phyloP scores from a whole-genome alignment of 148 eudicot genomes.

The Camellia lanceoleosa region DNA sequence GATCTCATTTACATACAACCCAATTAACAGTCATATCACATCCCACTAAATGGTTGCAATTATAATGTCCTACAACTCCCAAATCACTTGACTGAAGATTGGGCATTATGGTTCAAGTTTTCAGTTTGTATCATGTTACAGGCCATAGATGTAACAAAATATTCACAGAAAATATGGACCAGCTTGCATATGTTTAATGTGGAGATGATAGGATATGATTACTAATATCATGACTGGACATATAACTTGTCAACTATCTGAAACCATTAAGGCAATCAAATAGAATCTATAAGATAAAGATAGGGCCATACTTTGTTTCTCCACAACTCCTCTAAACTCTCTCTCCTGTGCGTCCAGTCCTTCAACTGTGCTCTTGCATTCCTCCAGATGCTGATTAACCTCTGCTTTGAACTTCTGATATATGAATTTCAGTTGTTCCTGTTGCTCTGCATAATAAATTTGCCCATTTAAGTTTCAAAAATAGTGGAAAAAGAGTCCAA shows the following conservation, averaged over 20 bases:
- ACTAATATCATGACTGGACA: background rate
- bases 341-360: conserved; percentile 57
- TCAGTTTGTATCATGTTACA: background rate
- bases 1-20: background rate
- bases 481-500: background rate
- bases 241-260: background rate
- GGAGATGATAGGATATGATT: background rate
- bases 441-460: conserved; percentile 52
- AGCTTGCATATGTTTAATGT: background rate
- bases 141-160: background rate
- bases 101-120: background rate
- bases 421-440: conserved; percentile 53
- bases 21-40: background rate
- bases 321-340: conserved; percentile 55
- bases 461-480: background rate
- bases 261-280: background rate
- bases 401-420: conserved; percentile 69
- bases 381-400: conserved; percentile 54
- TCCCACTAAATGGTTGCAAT: background rate
- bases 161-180: background rate
- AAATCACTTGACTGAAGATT: background rate
- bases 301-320: conserved; percentile 60
- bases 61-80: background rate
- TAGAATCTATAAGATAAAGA: background rate
- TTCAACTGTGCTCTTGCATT: conserved; percentile 54